Base-by-base conservation (phyloP, 2,329 filamentous ascomycete species). In the Ophiocordyceps unilateralis region DNA sequence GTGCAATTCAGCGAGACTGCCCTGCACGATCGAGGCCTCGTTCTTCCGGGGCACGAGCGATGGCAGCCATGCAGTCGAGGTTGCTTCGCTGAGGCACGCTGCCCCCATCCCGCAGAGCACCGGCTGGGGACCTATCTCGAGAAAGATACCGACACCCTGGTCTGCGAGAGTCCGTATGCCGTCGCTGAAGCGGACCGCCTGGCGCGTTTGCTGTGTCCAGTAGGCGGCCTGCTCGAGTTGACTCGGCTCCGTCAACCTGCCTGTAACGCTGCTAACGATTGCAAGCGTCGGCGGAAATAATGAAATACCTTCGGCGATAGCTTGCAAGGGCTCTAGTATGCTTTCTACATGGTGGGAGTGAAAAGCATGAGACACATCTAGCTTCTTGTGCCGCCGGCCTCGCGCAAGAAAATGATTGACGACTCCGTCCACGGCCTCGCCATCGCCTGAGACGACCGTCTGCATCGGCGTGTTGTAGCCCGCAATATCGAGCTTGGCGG, bases 401-500 rank as follows among this genome's bases (percentile, higher is more conserved):
- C 53, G 54, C 24, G 41, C 47, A 17, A 48, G 43, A 9, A 68
- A 51, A 45, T 62, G 47, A 23, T 54, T 45, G 9, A 69, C 66
- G 20, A 76, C 62, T 6, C 62, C 56, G 8, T 59, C 51, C 39
- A 70, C 59, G 47, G 65, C 58, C 2, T 51, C 50, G 2, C 60
- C 58, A 23, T 57, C 54, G 26, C 69, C 69, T 34, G 61, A 63
- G 28, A 88, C 67, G 2, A 89, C 83, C 14, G 78, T 86, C 59
- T 86, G 81, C 44, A 75, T 68, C 1, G 78, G 78, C 0, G 78
- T 76, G 52, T 91, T 91, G 59, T 84, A 72, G 63, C 83, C 88
- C 21, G 83, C 80, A 40, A 72, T 55, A 38, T 68, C 68, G 19
- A 69, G 57, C 3, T 58, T 62, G 51, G 48, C 44, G n/a, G 42